These are phyloP conservation scores for Arxiozyma slooffiae DNA, from an alignment of 1,139 yeast species.

Conservation along the genomic window DNA sequence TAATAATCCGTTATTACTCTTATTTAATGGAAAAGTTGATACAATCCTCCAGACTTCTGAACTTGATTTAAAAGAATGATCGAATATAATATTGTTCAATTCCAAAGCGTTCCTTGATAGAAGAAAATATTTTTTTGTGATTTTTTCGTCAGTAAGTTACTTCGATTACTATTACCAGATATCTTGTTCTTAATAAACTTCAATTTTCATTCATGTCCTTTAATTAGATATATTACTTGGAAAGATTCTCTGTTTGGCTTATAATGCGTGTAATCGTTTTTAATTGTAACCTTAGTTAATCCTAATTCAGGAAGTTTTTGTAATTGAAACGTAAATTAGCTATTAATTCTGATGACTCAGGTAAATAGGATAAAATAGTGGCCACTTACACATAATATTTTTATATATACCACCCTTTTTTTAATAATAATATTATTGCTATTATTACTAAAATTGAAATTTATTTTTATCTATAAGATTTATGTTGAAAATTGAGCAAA, in stretches of 20 bases:
- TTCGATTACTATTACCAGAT: neutral
- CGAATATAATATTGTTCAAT: too few relatives aligned
- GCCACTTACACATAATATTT: neutral
- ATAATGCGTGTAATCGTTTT: too few relatives aligned
- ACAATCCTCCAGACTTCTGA: neutral
- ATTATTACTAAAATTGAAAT: neutral
- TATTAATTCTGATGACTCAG: neutral
- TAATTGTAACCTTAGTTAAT: neutral
- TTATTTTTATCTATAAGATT: neutral
- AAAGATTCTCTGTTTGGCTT: neutral
- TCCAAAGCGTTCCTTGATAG: neutral
- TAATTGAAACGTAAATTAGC: neutral
- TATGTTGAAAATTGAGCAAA: neutral
- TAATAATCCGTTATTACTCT: conserved; percentile 7
- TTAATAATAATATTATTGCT: too few relatives aligned
- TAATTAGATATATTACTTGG: neutral
- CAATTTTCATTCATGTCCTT: neutral
- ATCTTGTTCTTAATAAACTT: too few relatives aligned
- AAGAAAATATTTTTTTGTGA: neutral
- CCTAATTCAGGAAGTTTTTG: neutral
- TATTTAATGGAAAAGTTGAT: neutral
- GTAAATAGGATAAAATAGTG: neutral
- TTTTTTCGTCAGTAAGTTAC: too few relatives aligned
- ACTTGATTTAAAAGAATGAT: neutral
- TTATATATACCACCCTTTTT: neutral